Base-by-base conservation (phyloP, 441 rosid species). In the Jatropha podagrica region DNA sequence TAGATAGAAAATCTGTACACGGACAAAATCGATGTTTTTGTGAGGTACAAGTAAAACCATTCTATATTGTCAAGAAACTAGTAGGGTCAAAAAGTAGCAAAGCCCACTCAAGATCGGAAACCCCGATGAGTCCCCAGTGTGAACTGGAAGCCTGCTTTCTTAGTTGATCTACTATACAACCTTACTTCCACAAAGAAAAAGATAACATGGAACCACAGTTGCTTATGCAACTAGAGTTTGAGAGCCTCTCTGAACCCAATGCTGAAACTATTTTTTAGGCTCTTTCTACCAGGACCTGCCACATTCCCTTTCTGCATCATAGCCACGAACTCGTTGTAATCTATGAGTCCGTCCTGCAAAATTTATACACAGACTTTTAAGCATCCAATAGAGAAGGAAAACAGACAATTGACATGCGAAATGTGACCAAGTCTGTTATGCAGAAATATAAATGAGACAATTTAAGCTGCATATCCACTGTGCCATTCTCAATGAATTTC, bases 241-340 rank as follows among this genome's bases (percentile, higher is more conserved):
- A 88, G 77, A 55, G 88, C 88, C 41, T 87, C 88, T 75, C 88
- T 85, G 75, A 88, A 83, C 27, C 81, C 81, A 49, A 94, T 81
- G 90, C 98, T 94, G 86, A 90, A 84, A 79, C 93, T 89, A 48
- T 83, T 86, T 74, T 91, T 86, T 4, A 88, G 65, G 77, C 86
- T 92, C 81, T 87, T 87, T 90, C 83, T 88, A 42, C 82, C 80
- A 12, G 85, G 78, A 56, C 84, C 87, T 49, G 81, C 79, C 38
- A 83, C 80, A 49, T 72, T 88, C 63, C 98, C 97, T 66, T 85
- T 87, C 74, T 92, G 97, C 98, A 94, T 94, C 98, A 94, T 94
- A 1, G 98, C 92, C 77, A 92, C 97, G 42, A 94, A 94, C 83
- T 94, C 98, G 18, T 89, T 92, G 90, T 94, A 94, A 87, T 94